A percentile compares a stretch with the other conserved stretches of the same genome.
Evolutionary conservation across 1,284 basidiomycete species (phyloP).

Genomic region (Blastosporella zonata): DNA sequence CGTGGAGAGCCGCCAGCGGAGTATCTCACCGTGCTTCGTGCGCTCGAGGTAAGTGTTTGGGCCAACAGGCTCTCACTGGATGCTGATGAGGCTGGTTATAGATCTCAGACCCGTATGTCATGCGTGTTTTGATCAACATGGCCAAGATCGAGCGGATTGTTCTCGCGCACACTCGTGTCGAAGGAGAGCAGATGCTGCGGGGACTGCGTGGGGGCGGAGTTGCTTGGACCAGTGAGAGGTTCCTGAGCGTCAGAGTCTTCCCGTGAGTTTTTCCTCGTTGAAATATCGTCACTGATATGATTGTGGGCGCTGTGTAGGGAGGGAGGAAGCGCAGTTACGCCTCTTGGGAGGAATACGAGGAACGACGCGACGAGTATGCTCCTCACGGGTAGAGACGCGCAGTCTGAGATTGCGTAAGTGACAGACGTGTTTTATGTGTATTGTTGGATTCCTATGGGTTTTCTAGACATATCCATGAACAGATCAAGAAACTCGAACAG

Average conservation of each 20-base stretch:
- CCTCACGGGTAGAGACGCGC: slow-evolving; percentile 42
- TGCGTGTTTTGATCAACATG: slow-evolving; percentile 81
- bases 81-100: slow-evolving; percentile 29
- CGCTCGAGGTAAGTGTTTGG: slow-evolving; percentile 62
- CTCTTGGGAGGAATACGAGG: slow-evolving; percentile 28
- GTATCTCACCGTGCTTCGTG: slow-evolving; percentile 77
- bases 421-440: not conserved
- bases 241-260: slow-evolving; percentile 55
- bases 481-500: slow-evolving; percentile 22
- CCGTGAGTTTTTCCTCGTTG: slow-evolving; percentile 40
- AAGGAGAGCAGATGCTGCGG: slow-evolving; percentile 55
- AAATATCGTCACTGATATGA: not conserved
- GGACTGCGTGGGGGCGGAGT: slow-evolving; percentile 43
- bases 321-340: slow-evolving; percentile 55
- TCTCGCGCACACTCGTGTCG: slow-evolving; percentile 58
- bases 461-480: slow-evolving; percentile 26
- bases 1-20: slow-evolving; percentile 59
- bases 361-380: slow-evolving; percentile 47
- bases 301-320: slow-evolving; percentile 51
- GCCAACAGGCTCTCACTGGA: slow-evolving; percentile 1
- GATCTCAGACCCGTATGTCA: slow-evolving; percentile 75
- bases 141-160: slow-evolving; percentile 71
- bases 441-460: not conserved
- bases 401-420: slow-evolving; percentile 33
- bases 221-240: slow-evolving; percentile 56